Evolutionary conservation across 257 asterid genomes (phyloP).

Genomic region (Capsicum baccatum): DNA sequence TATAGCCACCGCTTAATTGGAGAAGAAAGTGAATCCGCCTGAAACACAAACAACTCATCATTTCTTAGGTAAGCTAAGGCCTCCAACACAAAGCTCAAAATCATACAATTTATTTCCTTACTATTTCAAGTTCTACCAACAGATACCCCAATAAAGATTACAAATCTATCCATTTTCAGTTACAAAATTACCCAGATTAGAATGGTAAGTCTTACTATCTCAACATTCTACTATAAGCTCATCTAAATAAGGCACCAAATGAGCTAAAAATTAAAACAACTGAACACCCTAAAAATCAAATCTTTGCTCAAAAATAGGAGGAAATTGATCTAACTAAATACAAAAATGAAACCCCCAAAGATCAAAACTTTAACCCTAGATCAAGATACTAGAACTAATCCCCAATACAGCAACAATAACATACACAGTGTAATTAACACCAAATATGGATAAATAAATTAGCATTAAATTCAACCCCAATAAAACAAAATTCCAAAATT

Average conservation of each 20-base stretch:
- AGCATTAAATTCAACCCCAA: slow-evolving; percentile 17
- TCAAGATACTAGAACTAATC: slow-evolving; percentile 29
- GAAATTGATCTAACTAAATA: slow-evolving; percentile 29
- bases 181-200: slow-evolving; percentile 4
- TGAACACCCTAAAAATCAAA: background rate
- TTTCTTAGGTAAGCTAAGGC: background rate
- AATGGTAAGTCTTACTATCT: background rate
- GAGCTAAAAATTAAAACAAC: background rate
- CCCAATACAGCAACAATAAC: background rate
- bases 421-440: background rate
- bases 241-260: slow-evolving; percentile 15
- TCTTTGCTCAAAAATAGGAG: background rate
- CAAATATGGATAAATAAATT: background rate
- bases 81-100: background rate
- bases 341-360: slow-evolving; percentile 17
- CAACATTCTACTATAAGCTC: background rate
- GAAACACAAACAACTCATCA: slow-evolving; percentile 20
- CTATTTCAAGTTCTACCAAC: slow-evolving; percentile 9
- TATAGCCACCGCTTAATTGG: slow-evolving; percentile 13
- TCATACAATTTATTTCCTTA: background rate
- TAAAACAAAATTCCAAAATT: background rate
- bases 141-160: background rate
- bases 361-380: slow-evolving; percentile 37
- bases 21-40: slow-evolving; percentile 1
- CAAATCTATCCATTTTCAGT: slow-evolving; percentile 7